These are phyloP conservation scores for Mortierella sp. DNA, from an alignment of 371 early-diverging fungal genomes.

Conservation along the genomic window DNA sequence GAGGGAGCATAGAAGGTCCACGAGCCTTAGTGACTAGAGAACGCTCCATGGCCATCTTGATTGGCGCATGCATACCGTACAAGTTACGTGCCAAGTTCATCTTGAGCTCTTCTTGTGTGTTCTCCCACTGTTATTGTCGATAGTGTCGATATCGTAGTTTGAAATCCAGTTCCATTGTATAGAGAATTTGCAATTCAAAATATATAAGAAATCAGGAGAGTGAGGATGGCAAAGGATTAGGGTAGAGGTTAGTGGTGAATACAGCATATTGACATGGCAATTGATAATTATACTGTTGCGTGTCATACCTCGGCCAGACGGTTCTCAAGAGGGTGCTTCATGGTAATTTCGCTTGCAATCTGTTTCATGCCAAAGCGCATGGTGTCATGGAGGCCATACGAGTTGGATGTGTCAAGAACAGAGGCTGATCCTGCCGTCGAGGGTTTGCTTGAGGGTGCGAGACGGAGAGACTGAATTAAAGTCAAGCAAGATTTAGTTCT, in stretches of 20 bases:
- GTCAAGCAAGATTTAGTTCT: neutral
- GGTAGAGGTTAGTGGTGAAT: too few relatives aligned
- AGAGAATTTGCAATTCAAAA: neutral
- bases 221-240: neutral
- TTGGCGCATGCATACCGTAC: slow-evolving; percentile 91
- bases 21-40: slow-evolving; percentile 77
- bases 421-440: slow-evolving; percentile 55
- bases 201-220: neutral
- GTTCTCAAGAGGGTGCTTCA: slow-evolving; percentile 86
- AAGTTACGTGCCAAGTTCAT: slow-evolving; percentile 82
- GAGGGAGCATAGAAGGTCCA: slow-evolving; percentile 74
- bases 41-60: slow-evolving; percentile 92
- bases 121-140: slow-evolving; percentile 76
- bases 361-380: slow-evolving; percentile 85
- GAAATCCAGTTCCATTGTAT: neutral
- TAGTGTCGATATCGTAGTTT: neutral
- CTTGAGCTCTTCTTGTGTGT: slow-evolving; percentile 85
- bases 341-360: slow-evolving; percentile 75
- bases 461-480: slow-evolving; percentile 59
- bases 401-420: slow-evolving; percentile 69
- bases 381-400: slow-evolving; percentile 87
- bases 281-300: neutral
- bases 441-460: slow-evolving; percentile 58
- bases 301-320: slow-evolving; percentile 72
- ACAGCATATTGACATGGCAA: too few relatives aligned